Evolutionary conservation across 148 eudicot species (phyloP), one percentile per base, ranked within the genome.

Genomic region (Fagopyrum esculentum): DNA sequence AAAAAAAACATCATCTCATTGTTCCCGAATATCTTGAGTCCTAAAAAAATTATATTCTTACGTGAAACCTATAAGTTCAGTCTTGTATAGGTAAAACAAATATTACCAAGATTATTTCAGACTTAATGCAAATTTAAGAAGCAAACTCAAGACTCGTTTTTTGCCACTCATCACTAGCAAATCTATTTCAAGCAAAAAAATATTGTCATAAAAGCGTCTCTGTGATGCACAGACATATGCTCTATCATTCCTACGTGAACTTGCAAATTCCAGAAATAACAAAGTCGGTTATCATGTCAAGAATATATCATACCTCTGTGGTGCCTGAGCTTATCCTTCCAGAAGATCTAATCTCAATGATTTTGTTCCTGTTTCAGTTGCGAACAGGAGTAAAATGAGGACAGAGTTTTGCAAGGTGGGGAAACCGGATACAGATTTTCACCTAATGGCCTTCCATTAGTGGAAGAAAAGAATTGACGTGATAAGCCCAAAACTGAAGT

Each of bases 251-350:
- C 63, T 19, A 57, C 9, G 63, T 57, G n/a, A 57, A 40, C 47
- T 35, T 13, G 71, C 19, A 15, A 1, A 13, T 13, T 9, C 45
- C 9, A 29, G 70, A 3, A 9, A 30, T 1, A 64, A 35, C 57
- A 72, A 6, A 17, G 8, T 12, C 74, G 11, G 56, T 22, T 50
- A 72, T 50, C 74, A 72, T 26, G 35, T 11, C 19, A 73, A 52
- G 11, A 55, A 7, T 5, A 35, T 15, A 19, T 48, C 79, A 70
- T 87, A 91, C 96, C 96, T 91, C 91, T 4, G 88, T 83, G 69
- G 81, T 80, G 72, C 93, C 93, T 35, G 91, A 80, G 74, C 80
- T 83, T 52, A 89, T 84, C 83, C 78, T 91, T 72, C 93, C 93
- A 71, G 89, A 86, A 79, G 91, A 81, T 77, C 60, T 87, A 54